phyloP scores from a whole-genome alignment of 2,329 filamentous ascomycete genomes.

The Aspergillus novoparasiticus region DNA sequence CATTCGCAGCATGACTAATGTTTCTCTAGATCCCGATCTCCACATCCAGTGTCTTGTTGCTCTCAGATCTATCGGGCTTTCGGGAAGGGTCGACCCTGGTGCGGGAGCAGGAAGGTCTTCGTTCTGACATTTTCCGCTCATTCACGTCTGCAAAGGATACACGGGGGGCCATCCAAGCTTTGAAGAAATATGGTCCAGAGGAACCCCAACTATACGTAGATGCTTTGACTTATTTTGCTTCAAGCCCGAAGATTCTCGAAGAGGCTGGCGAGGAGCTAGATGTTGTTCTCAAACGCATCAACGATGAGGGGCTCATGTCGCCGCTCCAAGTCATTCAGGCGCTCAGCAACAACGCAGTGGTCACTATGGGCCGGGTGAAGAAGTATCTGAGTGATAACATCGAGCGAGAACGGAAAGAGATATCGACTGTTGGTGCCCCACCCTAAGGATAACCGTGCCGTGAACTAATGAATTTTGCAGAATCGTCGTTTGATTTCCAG shows the following conservation, averaged over 20 bases:
- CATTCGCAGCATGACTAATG: constrained; percentile 15
- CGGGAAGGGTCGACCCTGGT: constrained; percentile 87
- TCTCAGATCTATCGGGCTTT: constrained; percentile 91
- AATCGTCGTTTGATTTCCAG: constrained; percentile 82
- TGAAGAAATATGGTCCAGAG: constrained; percentile 87
- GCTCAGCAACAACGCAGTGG: constrained; percentile 74
- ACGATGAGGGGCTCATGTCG: constrained; percentile 88
- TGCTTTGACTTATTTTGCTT: constrained; percentile 90
- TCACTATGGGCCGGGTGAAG: constrained; percentile 97
- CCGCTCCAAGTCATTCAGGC: constrained; percentile 96
- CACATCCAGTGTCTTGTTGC: constrained; percentile 87
- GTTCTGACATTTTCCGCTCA: constrained; percentile 94
- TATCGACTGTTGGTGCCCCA: constrained; percentile 56
- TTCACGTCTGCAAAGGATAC: constrained; percentile 94
- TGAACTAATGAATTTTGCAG: constrained; percentile 38
- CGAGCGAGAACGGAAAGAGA: constrained; percentile 82
- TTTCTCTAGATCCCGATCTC: constrained; percentile 69
- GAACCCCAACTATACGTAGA: constrained; percentile 92
- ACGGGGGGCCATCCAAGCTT: constrained; percentile 80
- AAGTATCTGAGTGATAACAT: constrained; percentile 88
- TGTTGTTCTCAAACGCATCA: constrained; percentile 79
- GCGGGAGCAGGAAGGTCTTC: constrained; percentile 86
- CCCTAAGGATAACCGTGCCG: neutral
- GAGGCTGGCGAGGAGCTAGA: constrained; percentile 88
- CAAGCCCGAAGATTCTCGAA: constrained; percentile 74